Base-by-base conservation (phyloP, 2,329 filamentous ascomycete genomes). In the Diaporthe australafricana region DNA sequence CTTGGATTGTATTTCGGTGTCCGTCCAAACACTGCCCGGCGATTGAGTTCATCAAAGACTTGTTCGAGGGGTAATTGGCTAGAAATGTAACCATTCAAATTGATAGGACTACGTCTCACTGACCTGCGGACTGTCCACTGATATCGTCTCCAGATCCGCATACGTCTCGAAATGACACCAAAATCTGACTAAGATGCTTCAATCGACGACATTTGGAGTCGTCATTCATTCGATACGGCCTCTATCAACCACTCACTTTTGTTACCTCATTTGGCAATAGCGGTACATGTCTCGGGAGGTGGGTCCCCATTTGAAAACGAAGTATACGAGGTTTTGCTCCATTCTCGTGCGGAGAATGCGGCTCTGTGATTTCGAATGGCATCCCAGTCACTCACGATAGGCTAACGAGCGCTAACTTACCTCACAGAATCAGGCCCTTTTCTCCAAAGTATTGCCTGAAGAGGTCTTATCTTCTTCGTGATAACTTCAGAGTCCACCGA, bases 271-370 rank as follows among this genome's bases (percentile, higher is more conserved):
- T 40, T 17, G 55, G 55, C n/a, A 7, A 60, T 42, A 27, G 55
- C 14, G 38, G 38, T 60, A 2, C 32, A 38, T 56, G 38, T 60
- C 55, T 60, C 55, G 35, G 38, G 30, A 42, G n/a, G 22, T 38
- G 35, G 55, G 55, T 27, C 22, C 55, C 55, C 55, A 60, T 38
- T 60, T 60, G 55, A 42, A 60, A 60, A 42, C 22, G 35, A 42
- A 27, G 7, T 27, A 25, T 25, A 57, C 55, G n/a, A 25, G 22
- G 6, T 42, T 11, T 14, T 25, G 14, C 55, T 17, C 35, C 55
- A 57, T 17, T 14, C n/a, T 12, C 16, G 55, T 27, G 38, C 20
- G 55, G 55, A 42, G 55, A 42, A 27, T 16, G 22, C 55, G 55
- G 55, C 55, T 57, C 55, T 57, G 40, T 27, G 55, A 60, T 27